Evolutionary conservation across 495 filamentous ascomycete species (phyloP).

Genomic region (Xylaria scruposa): DNA sequence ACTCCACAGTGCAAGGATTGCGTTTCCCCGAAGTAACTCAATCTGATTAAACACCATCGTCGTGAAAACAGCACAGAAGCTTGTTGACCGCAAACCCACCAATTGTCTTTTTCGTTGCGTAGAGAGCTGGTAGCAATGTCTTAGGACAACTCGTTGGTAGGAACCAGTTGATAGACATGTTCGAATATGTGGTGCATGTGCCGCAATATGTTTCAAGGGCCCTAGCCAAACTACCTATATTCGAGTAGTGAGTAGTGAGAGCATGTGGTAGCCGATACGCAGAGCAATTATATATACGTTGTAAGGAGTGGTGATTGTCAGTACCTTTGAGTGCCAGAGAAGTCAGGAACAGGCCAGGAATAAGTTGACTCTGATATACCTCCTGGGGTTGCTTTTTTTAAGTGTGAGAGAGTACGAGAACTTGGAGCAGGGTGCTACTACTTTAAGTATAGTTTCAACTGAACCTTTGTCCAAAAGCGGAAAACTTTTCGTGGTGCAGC

Average conservation of each 20-base stretch:
- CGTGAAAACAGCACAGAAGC: neutral
- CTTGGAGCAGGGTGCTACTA: neutral
- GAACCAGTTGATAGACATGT: conserved; percentile 18
- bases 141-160: conserved; percentile 14
- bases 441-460: conserved; percentile 8
- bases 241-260: neutral
- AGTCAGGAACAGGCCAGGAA: neutral
- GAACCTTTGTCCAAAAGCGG: conserved; percentile 26
- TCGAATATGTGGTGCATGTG: neutral
- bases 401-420: neutral
- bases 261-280: neutral
- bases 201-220: conserved; percentile 23
- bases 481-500: conserved; percentile 18
- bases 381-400: neutral
- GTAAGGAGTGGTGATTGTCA: neutral
- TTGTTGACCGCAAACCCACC: conserved; percentile 15
- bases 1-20: conserved; percentile 17
- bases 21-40: neutral
- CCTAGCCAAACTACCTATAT: conserved; percentile 7
- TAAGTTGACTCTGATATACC: neutral
- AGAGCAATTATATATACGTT: neutral
- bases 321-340: neutral
- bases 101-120: conserved; percentile 3
- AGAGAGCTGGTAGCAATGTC: neutral
- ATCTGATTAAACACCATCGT: neutral